Evolutionary conservation across 2,329 filamentous ascomycete genomes (phyloP).

Genomic region (Trichoderma brevicompactum): DNA sequence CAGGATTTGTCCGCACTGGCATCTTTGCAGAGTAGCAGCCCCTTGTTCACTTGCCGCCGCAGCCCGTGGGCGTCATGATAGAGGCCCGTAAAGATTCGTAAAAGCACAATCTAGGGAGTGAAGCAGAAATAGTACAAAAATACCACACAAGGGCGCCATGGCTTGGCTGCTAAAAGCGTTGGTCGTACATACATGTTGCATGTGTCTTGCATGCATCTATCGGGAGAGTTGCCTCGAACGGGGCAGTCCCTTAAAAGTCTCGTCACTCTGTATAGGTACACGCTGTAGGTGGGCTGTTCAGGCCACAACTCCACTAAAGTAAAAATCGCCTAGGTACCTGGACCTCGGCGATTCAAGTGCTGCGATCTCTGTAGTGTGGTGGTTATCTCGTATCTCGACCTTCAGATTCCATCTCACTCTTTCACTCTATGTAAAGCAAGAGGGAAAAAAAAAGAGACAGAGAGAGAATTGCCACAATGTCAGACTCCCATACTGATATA

Average conservation of each 20-base stretch:
- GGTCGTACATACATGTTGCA: no score
- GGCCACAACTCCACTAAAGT: no score
- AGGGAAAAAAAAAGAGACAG: neutral
- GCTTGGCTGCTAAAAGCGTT: slow-evolving; percentile 3
- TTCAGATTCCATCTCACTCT: no score
- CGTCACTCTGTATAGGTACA: no score
- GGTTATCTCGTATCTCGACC: no score
- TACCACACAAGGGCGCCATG: neutral
- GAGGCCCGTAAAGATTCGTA: neutral
- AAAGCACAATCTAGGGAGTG: neutral
- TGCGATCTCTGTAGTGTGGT: no score
- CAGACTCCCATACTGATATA: slow-evolving; percentile 39
- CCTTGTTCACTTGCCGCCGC: neutral
- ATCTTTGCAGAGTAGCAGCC: slow-evolving; percentile 1
- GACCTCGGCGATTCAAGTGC: no score
- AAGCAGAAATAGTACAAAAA: neutral
- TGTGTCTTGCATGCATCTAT: slow-evolving; percentile 35
- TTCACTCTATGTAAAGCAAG: neutral
- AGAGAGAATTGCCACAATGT: slow-evolving; percentile 36
- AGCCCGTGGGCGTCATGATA: neutral
- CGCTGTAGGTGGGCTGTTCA: no score
- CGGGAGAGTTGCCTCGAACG: slow-evolving; percentile 35
- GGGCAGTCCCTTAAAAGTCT: slow-evolving; percentile 26
- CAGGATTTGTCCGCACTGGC: neutral
- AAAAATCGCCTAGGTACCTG: no score